These are phyloP conservation scores for Dactylellina leptospora DNA, from an alignment of 2,329 filamentous ascomycete species.

Conservation along the genomic window DNA sequence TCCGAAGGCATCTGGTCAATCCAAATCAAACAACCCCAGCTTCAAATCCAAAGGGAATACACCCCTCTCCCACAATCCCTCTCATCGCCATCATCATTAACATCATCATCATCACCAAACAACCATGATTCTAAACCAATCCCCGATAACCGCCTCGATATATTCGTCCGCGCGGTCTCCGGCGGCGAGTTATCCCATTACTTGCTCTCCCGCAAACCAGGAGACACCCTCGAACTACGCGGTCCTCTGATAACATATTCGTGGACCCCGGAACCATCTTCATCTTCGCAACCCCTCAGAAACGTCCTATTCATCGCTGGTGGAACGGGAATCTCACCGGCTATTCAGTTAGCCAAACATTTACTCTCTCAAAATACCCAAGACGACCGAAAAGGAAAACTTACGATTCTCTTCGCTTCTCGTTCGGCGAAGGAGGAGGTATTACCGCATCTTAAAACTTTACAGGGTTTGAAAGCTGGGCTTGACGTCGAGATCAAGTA, in stretches of 20 bases:
- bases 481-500: conserved; percentile 68
- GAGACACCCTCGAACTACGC: conserved; percentile 75
- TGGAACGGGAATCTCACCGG: conserved; percentile 90
- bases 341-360: conserved; percentile 78
- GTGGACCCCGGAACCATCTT: conserved; percentile 61
- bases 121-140: conserved; percentile 59
- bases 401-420: conserved; percentile 82
- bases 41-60: conserved; percentile 91
- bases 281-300: conserved; percentile 63
- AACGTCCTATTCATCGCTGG: conserved; percentile 82
- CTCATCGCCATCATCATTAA: conserved; percentile 24
- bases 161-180: conserved; percentile 80
- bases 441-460: conserved; percentile 66
- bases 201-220: conserved; percentile 71
- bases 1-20: conserved; percentile 78
- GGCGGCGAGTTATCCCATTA: conserved; percentile 88
- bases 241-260: conserved; percentile 78
- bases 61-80: conserved; percentile 76
- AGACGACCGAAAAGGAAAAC: conserved; percentile 59
- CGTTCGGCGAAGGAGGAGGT: conserved; percentile 56
- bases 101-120: conserved; percentile 36
- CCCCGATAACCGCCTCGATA: conserved; percentile 64
- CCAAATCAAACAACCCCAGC: conserved; percentile 90
- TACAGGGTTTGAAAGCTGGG: conserved; percentile 70
- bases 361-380: conserved; percentile 63